These are phyloP conservation scores for Penicillium paxilli DNA, from an alignment of 495 filamentous ascomycete species.

Conservation along the genomic window DNA sequence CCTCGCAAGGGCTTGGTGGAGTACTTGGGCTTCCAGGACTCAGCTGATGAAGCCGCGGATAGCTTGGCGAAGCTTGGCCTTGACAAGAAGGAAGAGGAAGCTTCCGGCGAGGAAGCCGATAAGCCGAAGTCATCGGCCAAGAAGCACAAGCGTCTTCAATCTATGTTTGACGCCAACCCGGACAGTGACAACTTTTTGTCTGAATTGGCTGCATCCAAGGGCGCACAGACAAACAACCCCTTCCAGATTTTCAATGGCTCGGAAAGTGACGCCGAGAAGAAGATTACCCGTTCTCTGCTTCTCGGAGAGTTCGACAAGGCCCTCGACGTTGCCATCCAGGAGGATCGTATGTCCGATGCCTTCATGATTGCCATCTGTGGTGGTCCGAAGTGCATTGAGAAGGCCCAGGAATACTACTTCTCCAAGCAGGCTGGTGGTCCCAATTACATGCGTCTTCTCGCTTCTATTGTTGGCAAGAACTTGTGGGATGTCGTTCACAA, in stretches of 20 bases:
- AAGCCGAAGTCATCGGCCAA: conserved; percentile 48
- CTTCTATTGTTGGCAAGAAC: conserved; percentile 93
- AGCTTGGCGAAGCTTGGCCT: conserved; percentile 46
- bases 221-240: conserved; percentile 79
- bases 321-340: conserved; percentile 81
- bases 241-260: conserved; percentile 81
- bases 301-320: conserved; percentile 90
- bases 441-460: conserved; percentile 89
- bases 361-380: conserved; percentile 98
- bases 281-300: conserved; percentile 83
- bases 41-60: conserved; percentile 52
- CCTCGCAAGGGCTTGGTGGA: conserved; percentile 78
- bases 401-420: conserved; percentile 90
- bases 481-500: conserved; percentile 98
- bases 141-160: conserved; percentile 67
- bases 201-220: conserved; percentile 72
- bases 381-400: conserved; percentile 89
- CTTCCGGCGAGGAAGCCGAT: conserved; percentile 49
- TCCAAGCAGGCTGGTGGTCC: conserved; percentile 76
- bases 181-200: conserved; percentile 81
- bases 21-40: conserved; percentile 79
- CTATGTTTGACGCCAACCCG: conserved; percentile 77
- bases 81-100: conserved; percentile 37
- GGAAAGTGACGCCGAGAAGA: conserved; percentile 78
- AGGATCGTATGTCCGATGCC: conserved; percentile 89